A percentile compares a stretch with the other conserved stretches of the same genome.
These are phyloP conservation scores for Sporothrix dimorphospora DNA, from an alignment of 2,329 filamentous ascomycete species.

Conservation along the genomic window DNA sequence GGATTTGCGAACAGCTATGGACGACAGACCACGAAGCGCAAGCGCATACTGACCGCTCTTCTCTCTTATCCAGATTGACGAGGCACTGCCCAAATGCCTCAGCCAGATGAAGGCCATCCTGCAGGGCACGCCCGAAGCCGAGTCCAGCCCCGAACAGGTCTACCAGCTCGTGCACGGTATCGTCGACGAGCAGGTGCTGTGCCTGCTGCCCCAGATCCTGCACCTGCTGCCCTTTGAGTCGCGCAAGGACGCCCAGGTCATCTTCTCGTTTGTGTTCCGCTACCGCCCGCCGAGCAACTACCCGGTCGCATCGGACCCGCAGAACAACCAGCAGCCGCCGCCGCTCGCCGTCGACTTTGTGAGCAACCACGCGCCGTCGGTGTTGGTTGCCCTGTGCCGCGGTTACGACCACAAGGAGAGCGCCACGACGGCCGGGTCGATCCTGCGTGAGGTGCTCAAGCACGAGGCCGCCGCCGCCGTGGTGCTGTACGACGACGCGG, in stretches of 20 bases:
- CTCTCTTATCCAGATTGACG: slow-evolving; percentile 67
- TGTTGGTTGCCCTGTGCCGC: slow-evolving; percentile 84
- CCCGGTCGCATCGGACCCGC: slow-evolving; percentile 21
- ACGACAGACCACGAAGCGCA: not conserved
- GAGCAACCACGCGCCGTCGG: slow-evolving; percentile 81
- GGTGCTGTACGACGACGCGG: slow-evolving; percentile 88
- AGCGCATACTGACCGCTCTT: not conserved
- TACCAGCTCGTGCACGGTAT: slow-evolving; percentile 82
- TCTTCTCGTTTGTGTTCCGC: slow-evolving; percentile 92
- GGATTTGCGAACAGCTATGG: too few species aligned
- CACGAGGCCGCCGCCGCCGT: slow-evolving; percentile 89
- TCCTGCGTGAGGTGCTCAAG: slow-evolving; percentile 84
- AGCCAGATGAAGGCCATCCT: slow-evolving; percentile 90
- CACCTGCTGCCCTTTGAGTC: slow-evolving; percentile 91
- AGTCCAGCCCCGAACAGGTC: slow-evolving; percentile 84
- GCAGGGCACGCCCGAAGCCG: slow-evolving; percentile 89
- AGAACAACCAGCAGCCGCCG: slow-evolving; percentile 60
- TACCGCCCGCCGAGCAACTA: slow-evolving; percentile 67
- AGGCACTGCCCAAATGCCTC: slow-evolving; percentile 76
- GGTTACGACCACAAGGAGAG: slow-evolving; percentile 91
- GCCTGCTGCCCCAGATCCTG: slow-evolving; percentile 79
- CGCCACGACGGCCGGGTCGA: slow-evolving; percentile 86
- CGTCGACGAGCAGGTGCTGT: slow-evolving; percentile 85
- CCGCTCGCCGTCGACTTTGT: slow-evolving; percentile 88
- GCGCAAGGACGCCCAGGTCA: slow-evolving; percentile 91